These are phyloP conservation scores for Hypoxylon sp. DNA, from an alignment of 2,329 filamentous ascomycete species.

Conservation along the genomic window DNA sequence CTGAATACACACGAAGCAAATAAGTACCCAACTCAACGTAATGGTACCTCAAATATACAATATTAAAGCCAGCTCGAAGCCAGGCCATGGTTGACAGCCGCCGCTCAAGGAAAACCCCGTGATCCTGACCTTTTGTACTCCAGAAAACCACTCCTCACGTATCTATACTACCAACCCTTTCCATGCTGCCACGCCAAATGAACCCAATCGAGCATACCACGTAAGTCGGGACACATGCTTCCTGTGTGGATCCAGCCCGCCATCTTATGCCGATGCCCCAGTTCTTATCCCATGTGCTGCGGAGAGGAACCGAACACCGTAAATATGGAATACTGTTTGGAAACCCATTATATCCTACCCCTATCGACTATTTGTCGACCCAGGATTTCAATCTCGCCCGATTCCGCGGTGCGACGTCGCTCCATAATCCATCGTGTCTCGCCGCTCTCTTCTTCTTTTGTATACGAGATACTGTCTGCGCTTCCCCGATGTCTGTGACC, in stretches of 20 bases:
- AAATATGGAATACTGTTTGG: constrained; percentile 10
- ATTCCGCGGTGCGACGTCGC: constrained; percentile 69
- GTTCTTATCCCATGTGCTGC: not conserved
- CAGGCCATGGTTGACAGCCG: not conserved
- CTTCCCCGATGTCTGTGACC: constrained; percentile 56
- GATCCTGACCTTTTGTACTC: constrained; percentile 28
- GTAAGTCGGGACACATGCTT: not conserved
- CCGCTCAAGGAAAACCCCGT: constrained; percentile 4
- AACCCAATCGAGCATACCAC: constrained; percentile 10
- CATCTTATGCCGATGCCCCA: not conserved
- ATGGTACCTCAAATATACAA: constrained; percentile 22
- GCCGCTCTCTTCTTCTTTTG: constrained; percentile 65
- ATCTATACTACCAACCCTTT: constrained; percentile 15
- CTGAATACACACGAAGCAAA: not conserved
- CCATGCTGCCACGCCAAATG: constrained; percentile 12
- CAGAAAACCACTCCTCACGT: constrained; percentile 18
- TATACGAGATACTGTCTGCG: constrained; percentile 75
- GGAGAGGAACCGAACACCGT: not conserved
- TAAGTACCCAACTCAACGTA: constrained; percentile 23
- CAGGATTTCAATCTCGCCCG: constrained; percentile 70
- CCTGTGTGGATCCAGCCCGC: constrained; percentile 3
- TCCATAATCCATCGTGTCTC: constrained; percentile 75
- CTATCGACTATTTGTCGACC: constrained; percentile 70
- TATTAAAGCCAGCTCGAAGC: constrained; percentile 4
- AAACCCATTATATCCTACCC: constrained; percentile 51